Base-by-base conservation (phyloP, 2,329 filamentous ascomycete genomes). In the Aureobasidium sp. region DNA sequence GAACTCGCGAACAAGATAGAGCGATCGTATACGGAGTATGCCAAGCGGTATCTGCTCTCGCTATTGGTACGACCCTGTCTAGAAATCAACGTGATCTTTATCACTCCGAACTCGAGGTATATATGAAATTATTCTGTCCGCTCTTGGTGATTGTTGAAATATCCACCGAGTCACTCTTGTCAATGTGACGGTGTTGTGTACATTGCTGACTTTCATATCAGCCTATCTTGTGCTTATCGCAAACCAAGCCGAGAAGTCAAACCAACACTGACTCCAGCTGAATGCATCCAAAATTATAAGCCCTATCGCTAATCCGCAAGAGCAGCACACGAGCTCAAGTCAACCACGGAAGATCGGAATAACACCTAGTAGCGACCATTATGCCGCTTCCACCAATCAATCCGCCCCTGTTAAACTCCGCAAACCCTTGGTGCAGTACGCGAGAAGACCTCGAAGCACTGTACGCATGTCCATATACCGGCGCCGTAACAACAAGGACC, bases 401-500 rank as follows among this genome's bases (percentile, higher is more conserved):
- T 47, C 87, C 87, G 0, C 87, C 87, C 0, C 77, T 93, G 7
- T 77, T 91, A 66, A 92, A 92, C 74, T 88, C 88, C 0, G 84
- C 89, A 34, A 87, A 84, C 55, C 89, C 89, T 0, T 91, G 88
- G 88, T 88, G 88, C 29, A 90, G 87, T 0, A 84, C 82, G 2
- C 72, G 81, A 5, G 77, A 81, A 5, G 83, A 91, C 65, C 81
- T 92, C 4, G 72, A 76, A 42, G 74, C 75, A 1, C 82, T 92
- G 7, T 88, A 88, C 69, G 71, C 76, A 34, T 85, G 79, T 55
- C 77, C 82, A 0, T 76, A 82, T 59, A 91, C 86, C 0, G 89
- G 89, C 63, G 89, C 88, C 15, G 83, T 92, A 36, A 92, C 89
- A 1, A 89, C 85, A 2, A 81, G 89, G 14, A 93, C 89, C 1